Base-by-base conservation (phyloP, 1,139 yeast species). In the Kodamaea derodonti region DNA sequence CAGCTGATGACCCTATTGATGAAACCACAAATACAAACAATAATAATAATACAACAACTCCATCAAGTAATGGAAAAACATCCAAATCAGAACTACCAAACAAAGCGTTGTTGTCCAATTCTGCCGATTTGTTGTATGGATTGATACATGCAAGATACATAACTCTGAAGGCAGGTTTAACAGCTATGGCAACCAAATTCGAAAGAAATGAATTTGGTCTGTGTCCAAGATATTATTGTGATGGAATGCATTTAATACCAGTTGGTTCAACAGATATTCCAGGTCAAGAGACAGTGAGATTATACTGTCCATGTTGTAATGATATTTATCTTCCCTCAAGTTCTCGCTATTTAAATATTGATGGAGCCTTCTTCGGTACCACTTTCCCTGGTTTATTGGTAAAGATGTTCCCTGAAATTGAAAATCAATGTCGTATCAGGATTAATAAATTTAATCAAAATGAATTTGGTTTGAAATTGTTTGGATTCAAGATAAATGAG, bases 321-420 rank as follows among this genome's bases (percentile, higher is more conserved):
- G 98, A 92, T 54, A 72, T 90, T 29, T 92, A 92, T 59, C 64
- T 87, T 37, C 97, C 97, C 2, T 80, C 83, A 41, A 81, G 88
- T 41, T 80, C 94, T 14, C 71, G 96, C 43, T 90, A 85, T 58
- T 66, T 85, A 42, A 85, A 85, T 52, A 78, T 92, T 33, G 98
- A 92, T 58, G 98, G 98, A 4, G 96, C 97, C 1, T 92, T 83
- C 52, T 92, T 94, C 64, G 98, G 98, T 6, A 87, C 97, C 1
- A 82, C 95, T 20, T 92, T 92, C 62, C 95, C 96, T 0, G 97
- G 96, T 2, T 72, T 92, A 45, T 84, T 92, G 49, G 78, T 92
- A 38, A 85, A 87, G 55, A 84, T 87, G 73, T 88, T 82, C 62
- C 90, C 95, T 5, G 97, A 87, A 46, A 77, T 90, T 36, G 74